Base-by-base conservation (phyloP, 768 basidiomycete genomes). In the Suillus cothurnatus region DNA sequence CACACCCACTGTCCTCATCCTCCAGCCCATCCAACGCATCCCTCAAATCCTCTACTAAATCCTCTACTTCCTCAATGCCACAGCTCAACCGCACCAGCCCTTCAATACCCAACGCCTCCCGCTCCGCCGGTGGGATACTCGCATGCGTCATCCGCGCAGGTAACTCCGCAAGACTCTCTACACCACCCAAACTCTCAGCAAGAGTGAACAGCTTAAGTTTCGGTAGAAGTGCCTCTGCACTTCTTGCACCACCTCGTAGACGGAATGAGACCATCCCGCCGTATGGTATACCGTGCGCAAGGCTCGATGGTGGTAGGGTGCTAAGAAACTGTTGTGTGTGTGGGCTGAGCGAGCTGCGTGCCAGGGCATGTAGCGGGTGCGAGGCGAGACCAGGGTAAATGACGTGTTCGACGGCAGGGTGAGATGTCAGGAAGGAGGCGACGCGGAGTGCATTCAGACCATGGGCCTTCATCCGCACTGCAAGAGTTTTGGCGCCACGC, bases 81-180 rank as follows among this genome's bases (percentile, higher is more conserved):
- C 96, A 92, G 41, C 88, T 91, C 68, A 99, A 75, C 21, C 96
- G 81, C 3, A 97, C 80, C 65, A 97, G 75, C 67, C 90, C 86
- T 23, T 89, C 89, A 66, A 99, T 94, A 1, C 96, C 95, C 34
- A 95, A 78, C 17, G 78, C 60, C 34, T 80, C 85, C 12, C 94
- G 81, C 76, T 93, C 90, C 1, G 76, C 86, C 31, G 84, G 82
- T 0, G 93, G 89, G 57, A 94, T 87, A 59, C 85, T 85, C 2
- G 86, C 89, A 74, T 97, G 96, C 9, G 94, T 97, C 95, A 97
- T 97, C 77, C 82, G 80, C 52, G 89, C 87, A 0, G 95, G 96
- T 53, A 92, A 83, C 76, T 98, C 95, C 0, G 92, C 92, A 41
- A 98, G 78, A 74, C 88, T 91, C 83, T 99, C 97, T 6, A 97